A percentile compares a stretch with the other conserved stretches of the same genome.
Conservation (phyloP, 2,329 filamentous ascomycete species). For the Lachnellula hyalina region DNA sequence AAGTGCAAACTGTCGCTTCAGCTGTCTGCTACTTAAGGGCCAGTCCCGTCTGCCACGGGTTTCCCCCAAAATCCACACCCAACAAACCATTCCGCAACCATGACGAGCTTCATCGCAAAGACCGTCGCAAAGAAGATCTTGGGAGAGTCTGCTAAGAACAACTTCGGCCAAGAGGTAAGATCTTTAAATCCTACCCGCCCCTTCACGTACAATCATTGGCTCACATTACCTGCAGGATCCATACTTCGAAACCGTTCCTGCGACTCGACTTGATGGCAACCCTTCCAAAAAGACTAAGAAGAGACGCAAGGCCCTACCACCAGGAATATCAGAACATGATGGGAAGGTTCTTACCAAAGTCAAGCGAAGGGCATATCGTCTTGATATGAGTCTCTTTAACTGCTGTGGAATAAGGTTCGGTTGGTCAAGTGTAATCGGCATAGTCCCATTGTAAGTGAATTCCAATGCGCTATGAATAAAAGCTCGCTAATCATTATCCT, state of each 20-base stretch:
- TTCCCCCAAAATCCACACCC: background rate
- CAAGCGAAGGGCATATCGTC: conserved; percentile 75
- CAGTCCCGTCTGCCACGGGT: background rate
- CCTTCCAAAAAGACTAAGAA: conserved; percentile 71
- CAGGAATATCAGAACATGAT: conserved; percentile 79
- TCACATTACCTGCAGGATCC: conserved; percentile 59
- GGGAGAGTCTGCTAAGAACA: conserved; percentile 51
- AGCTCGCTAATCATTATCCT: conserved; percentile 19
- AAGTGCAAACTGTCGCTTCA: background rate
- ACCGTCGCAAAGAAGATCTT: conserved; percentile 52
- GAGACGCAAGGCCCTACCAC: conserved; percentile 76
- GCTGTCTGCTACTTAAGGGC: conserved; percentile 12
- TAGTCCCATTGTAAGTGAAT: conserved; percentile 77
- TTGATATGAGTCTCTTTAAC: conserved; percentile 81
- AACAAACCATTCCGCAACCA: conserved; percentile 31
- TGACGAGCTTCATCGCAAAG: conserved; percentile 51
- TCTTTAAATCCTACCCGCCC: conserved; percentile 6
- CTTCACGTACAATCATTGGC: conserved; percentile 1
- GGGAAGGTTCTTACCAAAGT: conserved; percentile 77
- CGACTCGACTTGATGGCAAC: conserved; percentile 61
- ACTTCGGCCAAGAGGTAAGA: conserved; percentile 51
- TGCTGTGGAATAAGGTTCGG: conserved; percentile 79
- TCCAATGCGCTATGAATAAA: conserved; percentile 11
- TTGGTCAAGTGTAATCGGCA: conserved; percentile 79
- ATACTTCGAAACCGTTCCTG: conserved; percentile 78